Evolutionary conservation across 257 asterid species (phyloP).

Genomic region (Solanum habrochaites): DNA sequence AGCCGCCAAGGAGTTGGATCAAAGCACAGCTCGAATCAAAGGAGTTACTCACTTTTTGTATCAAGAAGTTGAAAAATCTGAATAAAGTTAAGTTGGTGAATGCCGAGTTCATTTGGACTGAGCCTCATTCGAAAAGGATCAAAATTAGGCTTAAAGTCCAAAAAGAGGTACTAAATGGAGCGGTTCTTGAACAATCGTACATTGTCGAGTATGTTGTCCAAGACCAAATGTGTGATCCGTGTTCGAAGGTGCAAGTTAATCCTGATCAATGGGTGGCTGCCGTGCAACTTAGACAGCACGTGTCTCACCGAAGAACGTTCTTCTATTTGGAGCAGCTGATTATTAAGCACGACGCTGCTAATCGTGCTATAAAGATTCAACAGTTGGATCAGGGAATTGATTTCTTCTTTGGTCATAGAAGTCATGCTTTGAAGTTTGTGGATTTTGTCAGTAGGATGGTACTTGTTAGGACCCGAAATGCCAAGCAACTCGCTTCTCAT

Average conservation of each 20-base stretch:
- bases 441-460: constrained; percentile 29
- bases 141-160: constrained; percentile 15
- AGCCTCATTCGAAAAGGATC: background rate
- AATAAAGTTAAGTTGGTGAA: background rate
- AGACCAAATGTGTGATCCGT: constrained; percentile 45
- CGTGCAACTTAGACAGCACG: constrained; percentile 47
- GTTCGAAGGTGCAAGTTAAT: constrained; percentile 34
- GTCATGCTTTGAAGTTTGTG: constrained; percentile 39
- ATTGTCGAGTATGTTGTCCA: constrained; percentile 33
- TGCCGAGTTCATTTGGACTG: background rate
- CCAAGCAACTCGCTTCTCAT: constrained; percentile 40
- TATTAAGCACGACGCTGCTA: constrained; percentile 44
- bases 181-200: constrained; percentile 32
- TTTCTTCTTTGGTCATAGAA: constrained; percentile 32
- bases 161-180: constrained; percentile 48
- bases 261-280: constrained; percentile 63
- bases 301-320: constrained; percentile 45
- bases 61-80: background rate
- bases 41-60: background rate
- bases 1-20: background rate
- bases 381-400: constrained; percentile 48
- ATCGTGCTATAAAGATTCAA: constrained; percentile 34
- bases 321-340: constrained; percentile 53
- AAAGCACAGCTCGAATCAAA: background rate
- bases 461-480: constrained; percentile 25